These are phyloP conservation scores for Trichoderma atroviride DNA, from an alignment of 2,329 filamentous ascomycete genomes.

Conservation along the genomic window DNA sequence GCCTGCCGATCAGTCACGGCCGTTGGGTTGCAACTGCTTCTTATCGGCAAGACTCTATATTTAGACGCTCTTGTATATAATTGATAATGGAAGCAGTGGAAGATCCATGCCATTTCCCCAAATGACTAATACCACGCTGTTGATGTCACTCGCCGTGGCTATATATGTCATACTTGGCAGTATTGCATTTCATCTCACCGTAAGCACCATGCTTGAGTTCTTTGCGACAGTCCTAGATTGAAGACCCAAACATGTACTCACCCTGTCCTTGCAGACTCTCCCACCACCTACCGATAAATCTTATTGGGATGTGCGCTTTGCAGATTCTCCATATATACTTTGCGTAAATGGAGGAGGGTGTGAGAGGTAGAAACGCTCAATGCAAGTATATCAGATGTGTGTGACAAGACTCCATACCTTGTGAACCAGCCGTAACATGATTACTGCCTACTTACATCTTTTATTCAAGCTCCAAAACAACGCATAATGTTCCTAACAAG, in stretches of 20 bases:
- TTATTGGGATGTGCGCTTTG: not conserved
- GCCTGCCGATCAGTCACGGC: not conserved
- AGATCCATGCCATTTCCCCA: not conserved
- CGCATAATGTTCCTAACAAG: not conserved
- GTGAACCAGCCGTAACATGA: no score
- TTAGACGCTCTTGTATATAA: not conserved
- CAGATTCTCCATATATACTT: not conserved
- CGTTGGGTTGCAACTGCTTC: not conserved
- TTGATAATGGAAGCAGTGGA: not conserved
- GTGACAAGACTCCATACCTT: no score
- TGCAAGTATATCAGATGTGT: not conserved
- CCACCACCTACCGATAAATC: not conserved
- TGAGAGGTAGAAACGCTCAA: not conserved
- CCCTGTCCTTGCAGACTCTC: not conserved
- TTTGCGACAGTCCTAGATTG: not conserved
- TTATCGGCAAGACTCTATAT: not conserved
- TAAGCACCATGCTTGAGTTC: not conserved
- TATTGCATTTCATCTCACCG: not conserved
- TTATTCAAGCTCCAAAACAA: not conserved
- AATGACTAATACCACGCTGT: not conserved
- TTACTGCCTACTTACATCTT: no score
- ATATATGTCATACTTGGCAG: no score
- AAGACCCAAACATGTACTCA: not conserved
- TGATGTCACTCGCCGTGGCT: not conserved
- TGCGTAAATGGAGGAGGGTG: not conserved